Evolutionary conservation across 768 basidiomycete species (phyloP).

Genomic region (Brasilioporus rufonigricans): DNA sequence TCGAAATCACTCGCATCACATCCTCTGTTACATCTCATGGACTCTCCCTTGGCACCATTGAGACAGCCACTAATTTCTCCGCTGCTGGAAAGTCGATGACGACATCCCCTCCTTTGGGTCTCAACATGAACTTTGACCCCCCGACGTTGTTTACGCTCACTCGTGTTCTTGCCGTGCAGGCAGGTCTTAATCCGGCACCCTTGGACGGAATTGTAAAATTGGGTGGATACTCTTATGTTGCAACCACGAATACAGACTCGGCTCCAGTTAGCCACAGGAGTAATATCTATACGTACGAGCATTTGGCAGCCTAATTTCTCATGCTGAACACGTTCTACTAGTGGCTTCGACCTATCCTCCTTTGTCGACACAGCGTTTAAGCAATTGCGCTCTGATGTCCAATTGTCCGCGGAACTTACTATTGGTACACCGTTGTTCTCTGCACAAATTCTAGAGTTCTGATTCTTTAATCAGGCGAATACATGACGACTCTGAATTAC

Average conservation of each 20-base stretch:
- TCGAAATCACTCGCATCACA: constrained; percentile 55
- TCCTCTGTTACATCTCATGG: constrained; percentile 64
- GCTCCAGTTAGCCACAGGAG: constrained; percentile 35
- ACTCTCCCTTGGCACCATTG: constrained; percentile 60
- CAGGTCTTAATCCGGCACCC: constrained; percentile 56
- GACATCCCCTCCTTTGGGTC: constrained; percentile 53
- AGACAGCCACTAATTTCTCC: constrained; percentile 48
- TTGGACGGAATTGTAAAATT: constrained; percentile 64
- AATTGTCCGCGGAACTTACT: constrained; percentile 49
- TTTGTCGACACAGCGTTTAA: constrained; percentile 69
- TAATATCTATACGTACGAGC: constrained; percentile 52
- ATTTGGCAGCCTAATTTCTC: background rate
- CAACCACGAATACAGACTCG: constrained; percentile 33
- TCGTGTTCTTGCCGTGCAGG: constrained; percentile 61
- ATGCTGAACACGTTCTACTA: constrained; percentile 23
- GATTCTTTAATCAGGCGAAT: constrained; percentile 47
- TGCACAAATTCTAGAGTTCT: background rate
- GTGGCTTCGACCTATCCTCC: constrained; percentile 58
- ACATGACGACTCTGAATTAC: constrained; percentile 60
- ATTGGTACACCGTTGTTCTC: constrained; percentile 42
- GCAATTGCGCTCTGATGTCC: constrained; percentile 58
- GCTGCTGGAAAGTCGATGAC: constrained; percentile 53
- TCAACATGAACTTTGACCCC: constrained; percentile 69
- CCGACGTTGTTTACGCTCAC: constrained; percentile 68
- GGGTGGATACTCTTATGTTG: constrained; percentile 63